These are phyloP conservation scores for Nannizziopsis arthrosporioides DNA, from an alignment of 2,329 filamentous ascomycete species.

Conservation along the genomic window DNA sequence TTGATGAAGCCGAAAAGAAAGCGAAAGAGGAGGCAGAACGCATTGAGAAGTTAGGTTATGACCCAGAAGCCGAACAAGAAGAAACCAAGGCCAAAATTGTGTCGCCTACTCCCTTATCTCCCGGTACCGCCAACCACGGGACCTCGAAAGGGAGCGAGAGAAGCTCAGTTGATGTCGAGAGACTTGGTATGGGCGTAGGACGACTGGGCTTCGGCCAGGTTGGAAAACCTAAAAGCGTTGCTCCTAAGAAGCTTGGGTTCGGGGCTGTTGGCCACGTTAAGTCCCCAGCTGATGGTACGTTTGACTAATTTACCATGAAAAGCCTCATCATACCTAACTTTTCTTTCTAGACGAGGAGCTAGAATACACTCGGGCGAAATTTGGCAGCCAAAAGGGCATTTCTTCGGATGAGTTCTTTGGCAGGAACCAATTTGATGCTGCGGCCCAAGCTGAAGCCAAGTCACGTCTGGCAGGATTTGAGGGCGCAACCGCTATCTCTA, in stretches of 20 bases:
- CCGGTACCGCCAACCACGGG: conserved; percentile 50
- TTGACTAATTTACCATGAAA: background rate
- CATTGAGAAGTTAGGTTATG: conserved; percentile 89
- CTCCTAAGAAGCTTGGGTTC: conserved; percentile 74
- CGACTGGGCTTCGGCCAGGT: conserved; percentile 82
- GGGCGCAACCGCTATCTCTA: conserved; percentile 81
- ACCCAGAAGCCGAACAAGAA: conserved; percentile 71
- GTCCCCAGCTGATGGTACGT: conserved; percentile 53
- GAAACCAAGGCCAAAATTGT: conserved; percentile 45
- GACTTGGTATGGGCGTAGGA: conserved; percentile 77
- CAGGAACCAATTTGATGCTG: conserved; percentile 72
- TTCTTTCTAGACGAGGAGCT: conserved; percentile 54
- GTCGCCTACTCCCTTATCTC: conserved; percentile 65
- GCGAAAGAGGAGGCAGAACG: conserved; percentile 95
- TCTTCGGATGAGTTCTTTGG: conserved; percentile 98
- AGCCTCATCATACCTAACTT: conserved; percentile 12
- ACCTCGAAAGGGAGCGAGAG: conserved; percentile 43
- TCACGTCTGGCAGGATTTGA: conserved; percentile 81
- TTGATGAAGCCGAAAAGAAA: conserved; percentile 93
- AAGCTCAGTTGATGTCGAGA: conserved; percentile 66
- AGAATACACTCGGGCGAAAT: conserved; percentile 74
- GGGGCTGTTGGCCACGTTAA: conserved; percentile 71
- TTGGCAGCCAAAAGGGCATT: conserved; percentile 86
- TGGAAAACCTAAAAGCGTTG: conserved; percentile 49
- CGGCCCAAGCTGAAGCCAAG: conserved; percentile 74